A percentile compares a stretch with the other conserved stretches of the same genome.
Conservation (phyloP, 169 alveolate species). For the Cryptosporidium viatorum region DNA sequence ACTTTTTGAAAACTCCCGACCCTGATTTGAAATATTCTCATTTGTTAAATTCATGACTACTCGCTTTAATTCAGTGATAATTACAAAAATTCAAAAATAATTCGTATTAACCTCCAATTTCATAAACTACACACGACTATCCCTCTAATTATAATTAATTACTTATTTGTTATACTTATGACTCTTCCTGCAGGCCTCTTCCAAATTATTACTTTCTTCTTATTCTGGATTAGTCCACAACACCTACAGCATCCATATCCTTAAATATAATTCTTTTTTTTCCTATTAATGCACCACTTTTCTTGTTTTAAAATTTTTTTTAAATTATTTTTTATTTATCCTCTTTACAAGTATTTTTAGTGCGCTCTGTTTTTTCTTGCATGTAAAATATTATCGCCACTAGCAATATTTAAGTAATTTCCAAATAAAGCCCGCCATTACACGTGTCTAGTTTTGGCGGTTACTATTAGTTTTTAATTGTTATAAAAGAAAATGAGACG, state of each 20-base stretch:
- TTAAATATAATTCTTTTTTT: too few species aligned
- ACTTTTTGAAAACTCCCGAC: neutral
- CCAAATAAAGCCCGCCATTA: conserved; percentile 68
- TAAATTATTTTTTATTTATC: neutral
- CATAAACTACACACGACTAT: neutral
- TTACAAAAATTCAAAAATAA: neutral
- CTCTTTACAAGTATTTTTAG: conserved; percentile 1
- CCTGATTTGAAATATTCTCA: conserved; percentile 1
- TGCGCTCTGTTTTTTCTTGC: conserved; percentile 18
- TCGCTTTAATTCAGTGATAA: neutral
- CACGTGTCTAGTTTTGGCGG: conserved; percentile 55
- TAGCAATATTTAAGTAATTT: conserved; percentile 15
- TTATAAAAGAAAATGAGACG: conserved; percentile 5
- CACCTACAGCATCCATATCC: neutral
- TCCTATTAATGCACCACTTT: neutral
- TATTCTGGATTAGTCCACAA: neutral
- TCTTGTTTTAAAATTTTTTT: neutral
- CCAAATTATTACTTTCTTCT: neutral
- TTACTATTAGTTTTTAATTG: neutral
- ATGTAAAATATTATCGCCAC: conserved; percentile 38
- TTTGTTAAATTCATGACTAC: neutral
- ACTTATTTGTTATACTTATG: neutral
- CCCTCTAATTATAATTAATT: neutral
- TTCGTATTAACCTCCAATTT: neutral
- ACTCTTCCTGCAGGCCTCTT: neutral